Percentiles rank a stretch among this genome's conserved stretches.
phyloP scores from a whole-genome alignment of 192 early-diverging fungal genomes.

The Chytriomyces hyalinus region DNA sequence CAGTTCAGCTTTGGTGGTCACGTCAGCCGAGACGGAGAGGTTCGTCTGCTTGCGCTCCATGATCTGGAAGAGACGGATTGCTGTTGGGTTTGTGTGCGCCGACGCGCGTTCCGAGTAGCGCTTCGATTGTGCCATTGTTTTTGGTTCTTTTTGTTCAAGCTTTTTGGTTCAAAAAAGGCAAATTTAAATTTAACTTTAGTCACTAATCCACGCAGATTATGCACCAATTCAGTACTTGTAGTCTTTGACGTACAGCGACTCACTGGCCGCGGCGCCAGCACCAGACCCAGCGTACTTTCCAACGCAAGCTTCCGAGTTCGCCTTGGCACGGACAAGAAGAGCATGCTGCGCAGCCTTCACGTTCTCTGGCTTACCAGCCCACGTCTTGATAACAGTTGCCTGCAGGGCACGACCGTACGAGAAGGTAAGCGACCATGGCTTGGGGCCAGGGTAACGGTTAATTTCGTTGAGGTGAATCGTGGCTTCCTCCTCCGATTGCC shows the following conservation, averaged over 20 bases:
- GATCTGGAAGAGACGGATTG: slow-evolving; percentile 71
- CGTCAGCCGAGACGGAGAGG: slow-evolving; percentile 89
- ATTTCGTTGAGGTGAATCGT: slow-evolving; percentile 52
- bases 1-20: slow-evolving; percentile 85
- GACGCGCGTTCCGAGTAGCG: slow-evolving; percentile 31
- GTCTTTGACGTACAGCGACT: slow-evolving; percentile 51
- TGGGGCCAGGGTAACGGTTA: slow-evolving; percentile 32
- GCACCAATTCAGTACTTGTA: slow-evolving; percentile 46
- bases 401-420: slow-evolving; percentile 54
- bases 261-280: slow-evolving; percentile 25
- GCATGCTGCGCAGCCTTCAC: slow-evolving; percentile 49
- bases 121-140: too few relatives aligned
- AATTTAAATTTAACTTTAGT: too few relatives aligned
- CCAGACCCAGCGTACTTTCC: slow-evolving; percentile 43
- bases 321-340: slow-evolving; percentile 44
- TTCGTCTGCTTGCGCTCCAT: slow-evolving; percentile 94
- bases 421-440: slow-evolving; percentile 53
- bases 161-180: too few relatives aligned
- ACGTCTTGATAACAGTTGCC: slow-evolving; percentile 49
- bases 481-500: slow-evolving; percentile 50
- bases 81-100: slow-evolving; percentile 76
- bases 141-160: too few relatives aligned
- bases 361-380: slow-evolving; percentile 51
- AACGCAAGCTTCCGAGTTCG: slow-evolving; percentile 43
- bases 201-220: too few relatives aligned